Evolutionary conservation across 2,329 filamentous ascomycete species (phyloP), one percentile per base, ranked within the genome.

Genomic region (Colletotrichum costaricense): DNA sequence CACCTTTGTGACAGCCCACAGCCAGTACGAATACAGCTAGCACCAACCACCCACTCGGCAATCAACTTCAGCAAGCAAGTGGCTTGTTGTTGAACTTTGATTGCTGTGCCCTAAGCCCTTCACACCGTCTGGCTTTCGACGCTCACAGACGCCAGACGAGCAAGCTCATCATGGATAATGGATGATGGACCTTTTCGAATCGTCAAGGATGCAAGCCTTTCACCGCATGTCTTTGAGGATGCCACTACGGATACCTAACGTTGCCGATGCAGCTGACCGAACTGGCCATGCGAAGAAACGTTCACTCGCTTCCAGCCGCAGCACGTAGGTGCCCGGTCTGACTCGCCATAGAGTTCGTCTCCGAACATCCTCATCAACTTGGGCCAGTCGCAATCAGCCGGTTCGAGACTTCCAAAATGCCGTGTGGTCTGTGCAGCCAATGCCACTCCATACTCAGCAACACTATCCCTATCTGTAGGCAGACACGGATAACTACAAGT

Each of bases 341-440:
- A 73, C 71, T 73, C 71, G 71, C 26, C 22, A 66, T 65, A 70
- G 60, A 73, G 55, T 71, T 73, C 33, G 46, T 56, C 28, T 35
- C 60, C 56, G 70, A 73, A 62, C 55, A 73, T 73, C 62, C 33
- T 73, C 67, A 73, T 73, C 71, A 70, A 16, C 49, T 26, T 64
- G 33, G 60, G 38, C 62, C 71, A 73, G 71, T 73, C 67, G 67
- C 67, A 73, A 73, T 73, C 71, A 66, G 35, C 62, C 62, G 60
- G 71, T 56, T 73, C 35, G 58, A 66, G 56, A 54, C 67, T 73
- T 71, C 56, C 67, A 66, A 62, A 35, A 62, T 71, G 71, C 62
- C 62, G 67, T 42, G 56, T 65, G 67, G 62, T 58, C 71, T 57
- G 71, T 71, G 71, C 67, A 57, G 22, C 60, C 46, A 59, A 72